Base-by-base conservation (phyloP, 176 grass and related monocot genomes). In the Oryza officinalis region DNA sequence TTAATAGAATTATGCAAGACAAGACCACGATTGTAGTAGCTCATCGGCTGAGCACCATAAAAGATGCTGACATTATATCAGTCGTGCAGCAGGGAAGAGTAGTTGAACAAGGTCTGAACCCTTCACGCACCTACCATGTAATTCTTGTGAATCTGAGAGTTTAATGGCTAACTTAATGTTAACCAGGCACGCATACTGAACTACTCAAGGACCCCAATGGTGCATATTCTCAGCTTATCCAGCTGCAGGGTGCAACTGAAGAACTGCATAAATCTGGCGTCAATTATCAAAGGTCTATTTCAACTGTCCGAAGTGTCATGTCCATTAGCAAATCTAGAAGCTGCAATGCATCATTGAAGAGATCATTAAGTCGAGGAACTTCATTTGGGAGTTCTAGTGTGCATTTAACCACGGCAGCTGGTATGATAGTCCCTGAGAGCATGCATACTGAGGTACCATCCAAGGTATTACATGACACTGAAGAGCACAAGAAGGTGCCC, bases 161-260 rank as follows among this genome's bases (percentile, higher is more conserved):
- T 71, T 63, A n/a, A 22, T 63, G 43, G 8, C 11, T 27, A n/a
- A 45, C 22, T 72, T 44, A 50, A 84, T 85, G 20, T 76, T 54
- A 45, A 69, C 27, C 82, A 92, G 90, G 90, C 74, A 72, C 79
- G 13, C 90, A 92, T 67, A 47, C 32, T 3, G 75, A 79, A 33
- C 46, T 92, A 74, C 63, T 83, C 30, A 86, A 65, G 72, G 68
- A 92, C 38, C 59, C n/a, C 9, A 65, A 77, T 3, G 86, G 57
- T 61, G 57, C 57, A 61, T 61, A 61, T 6, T 61, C 57, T 61
- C 57, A 61, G n/a, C 57, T 61, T 46, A 17, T 45, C 12, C 69
- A 72, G 12, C n/a, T 72, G 38, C 86, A 46, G 74, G 79, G 63
- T 92, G 86, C 50, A 72, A 72, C 69, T n/a, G 23, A 72, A 44